Evolutionary conservation across 768 basidiomycete species (phyloP).

Genomic region (Boletellus ananas): DNA sequence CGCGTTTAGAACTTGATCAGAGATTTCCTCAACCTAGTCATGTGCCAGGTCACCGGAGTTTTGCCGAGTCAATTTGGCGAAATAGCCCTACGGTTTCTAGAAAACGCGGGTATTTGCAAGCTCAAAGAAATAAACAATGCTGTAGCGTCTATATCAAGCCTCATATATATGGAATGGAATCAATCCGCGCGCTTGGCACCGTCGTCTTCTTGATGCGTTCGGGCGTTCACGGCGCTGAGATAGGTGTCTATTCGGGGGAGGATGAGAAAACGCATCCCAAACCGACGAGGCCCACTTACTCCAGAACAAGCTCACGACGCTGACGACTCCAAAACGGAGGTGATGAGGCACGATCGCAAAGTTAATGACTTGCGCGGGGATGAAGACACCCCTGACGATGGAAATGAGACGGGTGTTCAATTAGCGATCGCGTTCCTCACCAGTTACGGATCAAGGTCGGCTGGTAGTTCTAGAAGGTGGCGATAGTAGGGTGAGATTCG

Average conservation of each 20-base stretch:
- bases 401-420: background rate
- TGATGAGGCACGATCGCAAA: slow-evolving; percentile 76
- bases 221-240: slow-evolving; percentile 54
- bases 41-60: too few species aligned
- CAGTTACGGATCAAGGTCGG: slow-evolving; percentile 77
- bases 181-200: background rate
- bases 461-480: slow-evolving; percentile 53
- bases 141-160: background rate
- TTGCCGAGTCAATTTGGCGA: background rate
- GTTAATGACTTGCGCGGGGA: slow-evolving; percentile 76
- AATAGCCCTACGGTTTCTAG: slow-evolving; percentile 7
- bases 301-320: slow-evolving; percentile 79
- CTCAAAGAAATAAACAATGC: slow-evolving; percentile 12
- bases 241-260: slow-evolving; percentile 49
- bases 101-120: slow-evolving; percentile 4
- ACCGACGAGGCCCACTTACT: slow-evolving; percentile 45
- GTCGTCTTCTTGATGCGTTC: slow-evolving; percentile 3
- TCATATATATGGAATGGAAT: background rate
- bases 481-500: background rate
- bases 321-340: slow-evolving; percentile 67
- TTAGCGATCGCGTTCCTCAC: slow-evolving; percentile 32
- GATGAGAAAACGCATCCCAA: slow-evolving; percentile 1
- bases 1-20: too few species aligned
- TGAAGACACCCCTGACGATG: slow-evolving; percentile 57
- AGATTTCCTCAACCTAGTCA: too few species aligned